Evolutionary conservation across 768 basidiomycete genomes (phyloP), one percentile per base, ranked within the genome.

Genomic region (Saitozyma podzolica): DNA sequence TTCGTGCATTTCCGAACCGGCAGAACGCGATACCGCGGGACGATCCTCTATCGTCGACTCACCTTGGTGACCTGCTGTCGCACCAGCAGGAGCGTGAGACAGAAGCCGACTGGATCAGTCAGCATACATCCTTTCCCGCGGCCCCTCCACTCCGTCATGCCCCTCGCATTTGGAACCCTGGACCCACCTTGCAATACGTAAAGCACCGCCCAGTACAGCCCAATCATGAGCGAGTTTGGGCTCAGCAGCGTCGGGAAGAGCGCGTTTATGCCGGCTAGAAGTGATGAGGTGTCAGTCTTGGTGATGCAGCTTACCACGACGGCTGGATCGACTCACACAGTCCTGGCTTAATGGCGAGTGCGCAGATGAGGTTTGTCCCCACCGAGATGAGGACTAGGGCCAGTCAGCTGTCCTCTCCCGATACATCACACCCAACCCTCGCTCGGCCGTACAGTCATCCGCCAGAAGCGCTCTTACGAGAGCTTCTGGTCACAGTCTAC

Each of bases 61-160:
- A 86, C 90, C 83, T 92, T 93, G 6, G 92, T 95, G 74, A 92
- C 90, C 0, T 85, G 82, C 64, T 87, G 90, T 49, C 84, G 83
- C 0, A 87, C 86, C 0, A 88, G 68, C 0, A 91, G 85, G 4
- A 97, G 84, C 16, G 92, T 80, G 11, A 91, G 64, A 65, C 92
- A 94, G 75, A 93, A 93, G 0, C 89, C 92, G 53, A 96, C 83
- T 78, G 89, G 87, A 0, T 83, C 83, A 8, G 87, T n/a, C n/a
- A n/a, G n/a, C n/a, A n/a, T n/a, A n/a, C n/a, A n/a, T n/a, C n/a
- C n/a, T n/a, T n/a, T n/a, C n/a, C n/a, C n/a, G n/a, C n/a, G n/a
- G n/a, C n/a, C n/a, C n/a, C n/a, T n/a, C n/a, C n/a, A n/a, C n/a
- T n/a, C n/a, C n/a, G n/a, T n/a, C n/a, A n/a, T n/a, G n/a, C n/a